These are phyloP conservation scores for Blumeria graminis DNA, from an alignment of 2,329 filamentous ascomycete species.

Conservation along the genomic window DNA sequence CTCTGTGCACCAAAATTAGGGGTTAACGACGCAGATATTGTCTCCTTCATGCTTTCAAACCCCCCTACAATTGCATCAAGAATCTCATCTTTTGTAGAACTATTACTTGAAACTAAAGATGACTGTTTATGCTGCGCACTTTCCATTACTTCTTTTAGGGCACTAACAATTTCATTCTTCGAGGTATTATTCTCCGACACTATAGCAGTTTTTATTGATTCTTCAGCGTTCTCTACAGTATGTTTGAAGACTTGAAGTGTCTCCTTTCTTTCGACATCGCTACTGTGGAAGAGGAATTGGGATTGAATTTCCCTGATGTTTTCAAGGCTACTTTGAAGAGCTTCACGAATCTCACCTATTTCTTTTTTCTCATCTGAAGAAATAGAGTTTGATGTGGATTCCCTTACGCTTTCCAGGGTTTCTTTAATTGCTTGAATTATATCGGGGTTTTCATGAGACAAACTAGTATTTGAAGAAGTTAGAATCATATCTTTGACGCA, in stretches of 20 bases:
- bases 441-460: too few relatives aligned
- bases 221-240: slow-evolving; percentile 44
- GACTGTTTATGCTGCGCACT: slow-evolving; percentile 27
- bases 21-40: slow-evolving; percentile 43
- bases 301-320: slow-evolving; percentile 30
- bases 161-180: background rate
- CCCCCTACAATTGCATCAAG: background rate
- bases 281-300: slow-evolving; percentile 19
- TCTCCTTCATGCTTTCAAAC: slow-evolving; percentile 27
- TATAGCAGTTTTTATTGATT: slow-evolving; percentile 22
- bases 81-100: background rate
- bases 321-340: slow-evolving; percentile 49
- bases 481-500: slow-evolving; percentile 26
- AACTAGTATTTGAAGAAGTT: too few relatives aligned
- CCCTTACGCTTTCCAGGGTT: slow-evolving; percentile 22
- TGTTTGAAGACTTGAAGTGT: slow-evolving; percentile 44
- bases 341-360: slow-evolving; percentile 33
- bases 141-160: slow-evolving; percentile 39
- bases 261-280: slow-evolving; percentile 37
- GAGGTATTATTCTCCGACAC: slow-evolving; percentile 19
- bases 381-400: too few relatives aligned
- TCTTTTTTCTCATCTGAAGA: too few relatives aligned
- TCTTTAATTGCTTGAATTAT: slow-evolving; percentile 45
- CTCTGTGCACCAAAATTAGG: slow-evolving; percentile 16
- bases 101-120: background rate